Evolutionary conservation across 2,329 filamentous ascomycete species (phyloP).

Genomic region (Seiridium unicorne): DNA sequence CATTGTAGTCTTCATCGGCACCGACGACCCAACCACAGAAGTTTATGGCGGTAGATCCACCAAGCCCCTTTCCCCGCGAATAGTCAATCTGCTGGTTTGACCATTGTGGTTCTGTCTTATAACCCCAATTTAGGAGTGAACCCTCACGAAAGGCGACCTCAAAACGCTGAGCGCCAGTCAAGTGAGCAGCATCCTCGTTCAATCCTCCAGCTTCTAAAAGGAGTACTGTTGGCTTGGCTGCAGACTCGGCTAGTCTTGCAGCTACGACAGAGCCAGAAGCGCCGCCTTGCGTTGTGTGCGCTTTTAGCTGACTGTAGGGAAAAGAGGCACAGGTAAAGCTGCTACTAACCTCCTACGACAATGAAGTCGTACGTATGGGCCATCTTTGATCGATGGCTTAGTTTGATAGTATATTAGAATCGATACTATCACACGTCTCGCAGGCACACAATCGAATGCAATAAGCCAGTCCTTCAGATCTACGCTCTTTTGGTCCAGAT

Average conservation of each 20-base stretch:
- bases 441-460: too few species aligned
- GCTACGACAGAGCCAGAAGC: constrained; percentile 52
- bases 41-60: constrained; percentile 40
- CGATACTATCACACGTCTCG: too few species aligned
- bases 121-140: constrained; percentile 41
- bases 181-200: constrained; percentile 33
- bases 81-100: constrained; percentile 34
- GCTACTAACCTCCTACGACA: constrained; percentile 14
- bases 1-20: constrained; percentile 49
- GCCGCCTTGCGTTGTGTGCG: constrained; percentile 35
- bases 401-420: background rate
- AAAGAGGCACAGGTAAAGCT: too few species aligned
- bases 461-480: too few species aligned
- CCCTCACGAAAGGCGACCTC: constrained; percentile 37
- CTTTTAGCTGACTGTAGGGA: background rate
- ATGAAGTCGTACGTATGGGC: constrained; percentile 13
- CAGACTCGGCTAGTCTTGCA: constrained; percentile 38
- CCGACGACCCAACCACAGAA: constrained; percentile 44
- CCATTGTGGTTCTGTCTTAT: constrained; percentile 35
- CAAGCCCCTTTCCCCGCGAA: constrained; percentile 37
- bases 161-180: constrained; percentile 40
- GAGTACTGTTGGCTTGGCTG: constrained; percentile 41
- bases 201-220: constrained; percentile 49
- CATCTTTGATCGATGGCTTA: background rate
- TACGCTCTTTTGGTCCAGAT: too few species aligned